These are phyloP conservation scores for Penicillium antarcticum DNA, from an alignment of 495 filamentous ascomycete genomes.

Conservation along the genomic window DNA sequence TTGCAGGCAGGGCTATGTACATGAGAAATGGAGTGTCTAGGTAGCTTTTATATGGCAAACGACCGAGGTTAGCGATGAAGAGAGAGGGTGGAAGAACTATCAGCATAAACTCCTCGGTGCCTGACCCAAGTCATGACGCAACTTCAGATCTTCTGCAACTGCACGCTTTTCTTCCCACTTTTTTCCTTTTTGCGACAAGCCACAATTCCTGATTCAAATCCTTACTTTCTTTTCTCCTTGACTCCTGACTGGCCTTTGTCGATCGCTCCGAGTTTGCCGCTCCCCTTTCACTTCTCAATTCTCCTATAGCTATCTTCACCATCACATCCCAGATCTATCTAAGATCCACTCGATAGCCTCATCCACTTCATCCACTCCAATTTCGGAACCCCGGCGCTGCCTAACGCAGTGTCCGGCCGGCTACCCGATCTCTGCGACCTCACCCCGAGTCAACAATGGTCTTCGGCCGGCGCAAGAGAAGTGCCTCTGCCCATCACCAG, in stretches of 20 bases:
- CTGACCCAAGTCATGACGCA: constrained; percentile 36
- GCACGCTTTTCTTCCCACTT: constrained; percentile 2
- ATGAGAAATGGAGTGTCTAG: too few species aligned
- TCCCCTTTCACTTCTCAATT: background rate
- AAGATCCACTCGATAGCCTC: background rate
- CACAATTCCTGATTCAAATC: background rate
- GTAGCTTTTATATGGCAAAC: too few species aligned
- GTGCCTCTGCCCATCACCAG: constrained; percentile 48
- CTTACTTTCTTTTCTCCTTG: constrained; percentile 2
- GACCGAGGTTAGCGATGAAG: background rate
- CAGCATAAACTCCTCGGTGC: constrained; percentile 1
- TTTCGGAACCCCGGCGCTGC: constrained; percentile 27
- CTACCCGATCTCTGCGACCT: constrained; percentile 6
- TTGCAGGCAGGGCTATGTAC: too few species aligned
- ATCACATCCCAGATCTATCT: constrained; percentile 7
- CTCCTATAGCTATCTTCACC: constrained; percentile 5
- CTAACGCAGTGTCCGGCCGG: constrained; percentile 25
- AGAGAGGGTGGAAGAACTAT: constrained; percentile 9
- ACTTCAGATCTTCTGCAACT: constrained; percentile 8
- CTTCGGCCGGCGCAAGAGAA: constrained; percentile 52
- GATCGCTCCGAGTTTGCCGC: constrained; percentile 5
- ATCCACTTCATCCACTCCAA: constrained; percentile 8
- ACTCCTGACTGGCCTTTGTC: background rate
- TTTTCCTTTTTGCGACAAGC: background rate
- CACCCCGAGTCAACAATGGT: constrained; percentile 31